These are phyloP conservation scores for Rossbeevera mucosa DNA, from an alignment of 768 basidiomycete species.

Conservation along the genomic window DNA sequence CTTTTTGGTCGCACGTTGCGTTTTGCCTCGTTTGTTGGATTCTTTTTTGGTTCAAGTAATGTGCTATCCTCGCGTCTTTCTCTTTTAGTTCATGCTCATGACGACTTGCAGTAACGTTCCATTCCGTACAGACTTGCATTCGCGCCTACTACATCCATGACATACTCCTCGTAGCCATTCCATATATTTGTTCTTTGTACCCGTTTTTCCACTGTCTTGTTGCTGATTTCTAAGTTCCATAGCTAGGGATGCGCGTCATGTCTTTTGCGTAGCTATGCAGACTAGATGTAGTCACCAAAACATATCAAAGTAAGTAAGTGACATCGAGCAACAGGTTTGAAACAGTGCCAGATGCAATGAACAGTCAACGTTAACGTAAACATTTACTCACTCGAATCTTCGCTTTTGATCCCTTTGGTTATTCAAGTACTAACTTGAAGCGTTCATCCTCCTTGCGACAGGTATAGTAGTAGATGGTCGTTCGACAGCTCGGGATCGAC, in stretches of 20 bases:
- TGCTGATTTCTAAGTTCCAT: constrained; percentile 4
- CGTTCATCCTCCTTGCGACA: too few species aligned
- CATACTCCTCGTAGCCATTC: constrained; percentile 14
- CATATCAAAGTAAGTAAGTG: too few species aligned
- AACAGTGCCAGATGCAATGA: too few species aligned
- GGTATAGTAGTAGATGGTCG: too few species aligned
- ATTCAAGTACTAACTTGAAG: too few species aligned
- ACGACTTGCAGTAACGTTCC: constrained; percentile 20
- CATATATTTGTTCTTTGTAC: constrained; percentile 19
- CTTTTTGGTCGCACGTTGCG: constrained; percentile 2
- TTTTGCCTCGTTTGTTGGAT: constrained; percentile 13
- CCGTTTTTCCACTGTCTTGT: constrained; percentile 8
- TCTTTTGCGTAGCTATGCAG: constrained; percentile 11
- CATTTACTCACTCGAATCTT: too few species aligned
- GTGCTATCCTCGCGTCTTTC: constrained; percentile 16
- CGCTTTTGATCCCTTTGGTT: too few species aligned
- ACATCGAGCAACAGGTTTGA: too few species aligned
- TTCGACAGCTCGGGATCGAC: too few species aligned
- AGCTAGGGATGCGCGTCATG: not conserved
- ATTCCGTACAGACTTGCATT: constrained; percentile 25
- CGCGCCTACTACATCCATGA: constrained; percentile 16
- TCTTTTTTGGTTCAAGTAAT: constrained; percentile 16
- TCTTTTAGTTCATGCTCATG: constrained; percentile 3
- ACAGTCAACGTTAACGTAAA: too few species aligned
- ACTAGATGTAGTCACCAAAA: not conserved